phyloP scores from a whole-genome alignment of 495 filamentous ascomycete genomes.

The Xylaria sp. region DNA sequence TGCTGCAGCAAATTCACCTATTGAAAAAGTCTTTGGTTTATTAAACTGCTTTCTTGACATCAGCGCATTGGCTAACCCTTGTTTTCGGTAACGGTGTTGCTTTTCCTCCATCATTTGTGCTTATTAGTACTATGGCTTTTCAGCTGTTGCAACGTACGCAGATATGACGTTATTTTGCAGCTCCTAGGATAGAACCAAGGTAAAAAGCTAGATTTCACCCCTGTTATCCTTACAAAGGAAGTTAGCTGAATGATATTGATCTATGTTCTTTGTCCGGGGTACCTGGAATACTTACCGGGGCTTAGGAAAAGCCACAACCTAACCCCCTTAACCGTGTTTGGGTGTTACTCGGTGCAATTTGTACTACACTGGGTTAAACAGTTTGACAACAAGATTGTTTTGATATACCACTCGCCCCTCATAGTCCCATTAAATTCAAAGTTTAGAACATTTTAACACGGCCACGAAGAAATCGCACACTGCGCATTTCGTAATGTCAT shows the following conservation, averaged over 20 bases:
- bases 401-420: background rate
- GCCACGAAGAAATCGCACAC: background rate
- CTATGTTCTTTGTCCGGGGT: background rate
- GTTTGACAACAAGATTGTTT: background rate
- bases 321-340: background rate
- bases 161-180: slow-evolving; percentile 5
- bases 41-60: background rate
- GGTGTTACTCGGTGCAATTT: background rate
- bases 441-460: background rate
- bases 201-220: background rate
- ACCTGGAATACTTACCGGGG: background rate
- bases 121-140: background rate
- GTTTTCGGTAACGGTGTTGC: background rate
- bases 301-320: slow-evolving; percentile 1
- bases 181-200: background rate
- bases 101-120: background rate
- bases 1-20: background rate
- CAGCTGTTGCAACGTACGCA: background rate
- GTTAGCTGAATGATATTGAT: background rate
- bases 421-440: background rate
- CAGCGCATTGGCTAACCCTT: background rate
- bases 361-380: background rate
- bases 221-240: background rate
- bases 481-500: background rate
- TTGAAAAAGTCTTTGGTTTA: background rate